These are phyloP conservation scores for Phytophthora lateralis DNA, from an alignment of 352 stramenopile genomes.

Conservation along the genomic window DNA sequence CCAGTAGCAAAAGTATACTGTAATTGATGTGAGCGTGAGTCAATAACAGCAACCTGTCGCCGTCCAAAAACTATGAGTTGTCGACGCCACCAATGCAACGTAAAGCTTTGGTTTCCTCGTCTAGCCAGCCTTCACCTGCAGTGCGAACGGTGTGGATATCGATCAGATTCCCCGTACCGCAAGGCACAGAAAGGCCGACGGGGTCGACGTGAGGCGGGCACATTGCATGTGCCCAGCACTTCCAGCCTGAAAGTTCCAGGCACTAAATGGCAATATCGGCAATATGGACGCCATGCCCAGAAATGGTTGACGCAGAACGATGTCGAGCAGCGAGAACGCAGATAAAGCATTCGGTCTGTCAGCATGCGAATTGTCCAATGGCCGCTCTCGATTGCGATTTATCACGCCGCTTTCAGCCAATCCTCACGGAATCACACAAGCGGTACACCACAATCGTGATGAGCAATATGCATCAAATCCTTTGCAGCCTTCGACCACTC, in stretches of 20 bases:
- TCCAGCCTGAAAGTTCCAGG: not conserved
- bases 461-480: slow-evolving; percentile 21
- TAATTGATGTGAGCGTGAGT: too few relatives aligned
- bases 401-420: slow-evolving; percentile 14
- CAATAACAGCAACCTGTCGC: too few relatives aligned
- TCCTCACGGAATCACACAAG: slow-evolving; percentile 8
- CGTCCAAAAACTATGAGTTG: too few relatives aligned
- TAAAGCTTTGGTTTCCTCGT: too few relatives aligned
- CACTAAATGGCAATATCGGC: too few relatives aligned
- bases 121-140: too few relatives aligned
- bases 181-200: slow-evolving; percentile 6
- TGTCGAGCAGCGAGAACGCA: not conserved
- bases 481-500: slow-evolving; percentile 3
- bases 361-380: slow-evolving; percentile 6
- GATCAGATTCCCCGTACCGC: slow-evolving; percentile 4
- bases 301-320: not conserved
- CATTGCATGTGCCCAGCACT: not conserved
- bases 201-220: not conserved
- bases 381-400: not conserved
- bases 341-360: too few relatives aligned
- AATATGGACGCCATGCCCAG: not conserved
- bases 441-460: slow-evolving; percentile 14
- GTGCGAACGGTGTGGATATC: not conserved
- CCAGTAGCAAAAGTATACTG: too few relatives aligned
- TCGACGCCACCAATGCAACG: too few relatives aligned